phyloP scores from a whole-genome alignment of 257 asterid genomes.

The Solanum clarkiae region DNA sequence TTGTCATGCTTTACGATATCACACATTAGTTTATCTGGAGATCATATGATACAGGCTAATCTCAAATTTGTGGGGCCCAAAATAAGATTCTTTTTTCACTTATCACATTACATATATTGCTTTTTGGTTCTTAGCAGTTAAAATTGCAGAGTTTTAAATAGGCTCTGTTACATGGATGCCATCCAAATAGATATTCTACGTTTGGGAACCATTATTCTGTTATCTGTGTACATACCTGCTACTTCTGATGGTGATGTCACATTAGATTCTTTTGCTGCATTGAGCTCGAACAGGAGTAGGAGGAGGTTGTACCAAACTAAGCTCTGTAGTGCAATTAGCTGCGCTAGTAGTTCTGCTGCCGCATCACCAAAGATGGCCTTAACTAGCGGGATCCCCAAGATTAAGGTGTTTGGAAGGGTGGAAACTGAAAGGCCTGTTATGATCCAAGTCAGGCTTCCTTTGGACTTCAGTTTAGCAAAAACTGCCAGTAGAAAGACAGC shows the following conservation, averaged over 20 bases:
- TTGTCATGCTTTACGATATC: neutral
- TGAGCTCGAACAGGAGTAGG: conserved; percentile 61
- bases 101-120: neutral
- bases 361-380: conserved; percentile 75
- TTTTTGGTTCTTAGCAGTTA: neutral
- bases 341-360: conserved; percentile 38
- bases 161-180: neutral
- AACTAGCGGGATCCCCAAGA: conserved; percentile 71
- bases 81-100: neutral
- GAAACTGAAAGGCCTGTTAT: conserved; percentile 77
- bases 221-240: conserved; percentile 30
- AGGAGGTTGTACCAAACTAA: conserved; percentile 79
- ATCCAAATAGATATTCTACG: neutral
- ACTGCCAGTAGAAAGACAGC: conserved; percentile 29
- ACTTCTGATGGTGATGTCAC: conserved; percentile 22
- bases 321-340: conserved; percentile 77
- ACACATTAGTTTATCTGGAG: neutral
- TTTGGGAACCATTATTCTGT: neutral
- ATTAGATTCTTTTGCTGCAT: conserved; percentile 37
- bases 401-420: conserved; percentile 70
- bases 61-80: neutral
- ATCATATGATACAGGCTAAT: neutral
- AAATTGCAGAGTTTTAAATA: neutral
- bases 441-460: conserved; percentile 54
- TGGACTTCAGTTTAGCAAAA: conserved; percentile 32